Percentiles rank a stretch among this genome's conserved stretches.
Conservation (phyloP, 2,329 filamentous ascomycete species). For the Neofusicoccum umdonicola region DNA sequence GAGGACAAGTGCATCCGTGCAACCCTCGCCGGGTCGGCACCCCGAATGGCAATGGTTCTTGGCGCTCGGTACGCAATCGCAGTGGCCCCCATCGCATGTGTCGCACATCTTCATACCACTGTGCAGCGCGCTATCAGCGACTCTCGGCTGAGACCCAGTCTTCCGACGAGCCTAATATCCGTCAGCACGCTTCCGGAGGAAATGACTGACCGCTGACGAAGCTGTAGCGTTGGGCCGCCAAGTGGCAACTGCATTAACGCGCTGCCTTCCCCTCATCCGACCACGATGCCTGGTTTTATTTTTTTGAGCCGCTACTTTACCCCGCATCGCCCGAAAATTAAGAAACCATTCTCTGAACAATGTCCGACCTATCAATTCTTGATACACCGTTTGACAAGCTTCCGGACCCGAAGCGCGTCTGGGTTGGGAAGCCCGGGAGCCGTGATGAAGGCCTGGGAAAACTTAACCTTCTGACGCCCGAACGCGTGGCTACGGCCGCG, state of each 20-base stretch:
- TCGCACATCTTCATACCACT: slow-evolving; percentile 6
- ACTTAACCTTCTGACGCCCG: slow-evolving; percentile 54
- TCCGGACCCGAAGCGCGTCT: slow-evolving; percentile 49
- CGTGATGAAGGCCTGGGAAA: slow-evolving; percentile 55
- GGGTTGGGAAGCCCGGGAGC: slow-evolving; percentile 46
- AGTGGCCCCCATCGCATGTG: background rate
- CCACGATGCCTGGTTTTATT: background rate
- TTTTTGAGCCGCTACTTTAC: background rate
- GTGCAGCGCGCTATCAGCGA: background rate
- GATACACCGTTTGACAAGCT: slow-evolving; percentile 44
- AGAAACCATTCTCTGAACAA: background rate
- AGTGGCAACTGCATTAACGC: background rate
- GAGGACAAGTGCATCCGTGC: background rate
- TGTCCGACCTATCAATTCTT: background rate
- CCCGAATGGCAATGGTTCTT: background rate
- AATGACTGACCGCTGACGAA: background rate
- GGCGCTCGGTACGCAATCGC: slow-evolving; percentile 1
- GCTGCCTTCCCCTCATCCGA: background rate
- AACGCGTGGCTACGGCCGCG: slow-evolving; percentile 41
- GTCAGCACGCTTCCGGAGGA: background rate
- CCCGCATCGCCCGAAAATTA: background rate
- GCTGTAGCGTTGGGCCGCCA: background rate
- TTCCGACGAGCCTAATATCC: background rate
- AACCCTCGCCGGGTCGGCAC: background rate
- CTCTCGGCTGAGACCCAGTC: background rate